These are phyloP conservation scores for Nothophytophthora sp. DNA, from an alignment of 352 stramenopile genomes.

Conservation along the genomic window DNA sequence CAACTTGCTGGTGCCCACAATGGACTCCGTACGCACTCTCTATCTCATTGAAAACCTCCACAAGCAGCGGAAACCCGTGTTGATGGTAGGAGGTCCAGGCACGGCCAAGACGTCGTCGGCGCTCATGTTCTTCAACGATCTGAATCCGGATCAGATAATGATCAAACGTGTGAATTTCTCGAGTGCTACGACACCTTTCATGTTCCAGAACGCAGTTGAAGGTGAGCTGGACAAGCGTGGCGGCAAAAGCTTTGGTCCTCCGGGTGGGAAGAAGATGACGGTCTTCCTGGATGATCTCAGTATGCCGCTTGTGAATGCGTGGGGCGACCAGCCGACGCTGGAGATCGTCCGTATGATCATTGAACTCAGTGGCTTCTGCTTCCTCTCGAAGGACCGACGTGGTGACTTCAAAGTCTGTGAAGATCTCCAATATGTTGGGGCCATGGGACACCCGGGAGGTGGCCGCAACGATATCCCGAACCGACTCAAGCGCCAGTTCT, in stretches of 20 bases:
- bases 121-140: slow-evolving; percentile 97
- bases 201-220: slow-evolving; percentile 98
- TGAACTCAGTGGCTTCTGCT: slow-evolving; percentile 97
- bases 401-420: slow-evolving; percentile 99
- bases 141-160: slow-evolving; percentile 94
- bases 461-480: slow-evolving; percentile 99
- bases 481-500: slow-evolving; percentile 99
- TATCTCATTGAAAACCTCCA: slow-evolving; percentile 93
- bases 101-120: slow-evolving; percentile 98
- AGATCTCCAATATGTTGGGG: slow-evolving; percentile 97
- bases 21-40: slow-evolving; percentile 97
- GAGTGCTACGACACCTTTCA: slow-evolving; percentile 96
- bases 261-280: slow-evolving; percentile 98
- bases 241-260: slow-evolving; percentile 97
- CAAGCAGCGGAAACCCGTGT: slow-evolving; percentile 94
- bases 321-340: slow-evolving; percentile 98
- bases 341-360: slow-evolving; percentile 98
- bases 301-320: slow-evolving; percentile 98
- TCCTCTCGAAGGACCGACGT: slow-evolving; percentile 98
- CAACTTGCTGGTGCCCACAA: slow-evolving; percentile 98
- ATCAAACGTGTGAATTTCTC: slow-evolving; percentile 99
- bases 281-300: slow-evolving; percentile 99
- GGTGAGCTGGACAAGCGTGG: slow-evolving; percentile 98
- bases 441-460: slow-evolving; percentile 97
- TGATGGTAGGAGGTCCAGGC: slow-evolving; percentile 97